phyloP scores from a whole-genome alignment of 1,139 yeast genomes.

The Lodderomyces orthopsilosis region DNA sequence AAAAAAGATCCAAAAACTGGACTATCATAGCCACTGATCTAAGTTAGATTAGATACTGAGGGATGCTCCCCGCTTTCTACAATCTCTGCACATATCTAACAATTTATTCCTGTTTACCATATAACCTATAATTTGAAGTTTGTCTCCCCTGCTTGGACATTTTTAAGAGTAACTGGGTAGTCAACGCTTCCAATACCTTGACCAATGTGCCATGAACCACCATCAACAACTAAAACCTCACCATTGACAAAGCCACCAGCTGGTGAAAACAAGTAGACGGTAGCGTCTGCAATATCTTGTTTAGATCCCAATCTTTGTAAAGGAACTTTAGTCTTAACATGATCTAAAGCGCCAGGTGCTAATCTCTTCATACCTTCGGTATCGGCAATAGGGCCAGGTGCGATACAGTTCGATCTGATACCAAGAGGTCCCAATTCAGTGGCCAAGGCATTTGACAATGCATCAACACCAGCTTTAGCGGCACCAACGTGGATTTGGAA shows the following conservation, averaged over 20 bases:
- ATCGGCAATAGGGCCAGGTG: conserved; percentile 81
- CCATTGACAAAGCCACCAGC: conserved; percentile 79
- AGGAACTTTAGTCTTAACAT: conserved; percentile 48
- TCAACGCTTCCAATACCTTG: conserved; percentile 22
- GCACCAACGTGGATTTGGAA: conserved; percentile 87
- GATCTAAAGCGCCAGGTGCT: conserved; percentile 17
- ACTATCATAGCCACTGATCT: too few relatives aligned
- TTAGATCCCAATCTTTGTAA: conserved; percentile 71
- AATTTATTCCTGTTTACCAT: neutral
- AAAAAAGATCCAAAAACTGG: too few relatives aligned
- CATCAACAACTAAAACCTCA: conserved; percentile 76
- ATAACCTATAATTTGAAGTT: conserved; percentile 15
- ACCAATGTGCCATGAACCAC: conserved; percentile 75
- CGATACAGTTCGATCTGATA: conserved; percentile 73
- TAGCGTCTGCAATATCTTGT: conserved; percentile 80
- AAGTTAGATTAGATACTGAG: too few relatives aligned
- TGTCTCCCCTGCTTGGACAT: conserved; percentile 7
- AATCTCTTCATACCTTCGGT: conserved; percentile 78
- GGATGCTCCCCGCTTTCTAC: too few relatives aligned
- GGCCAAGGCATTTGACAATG: conserved; percentile 75
- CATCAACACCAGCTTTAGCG: conserved; percentile 92
- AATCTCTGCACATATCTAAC: neutral
- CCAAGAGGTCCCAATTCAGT: conserved; percentile 90
- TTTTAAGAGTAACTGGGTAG: conserved; percentile 34
- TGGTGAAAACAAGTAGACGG: conserved; percentile 74